Percentiles rank a stretch among this genome's conserved stretches.
Evolutionary conservation across 2,329 filamentous ascomycete species (phyloP).

Genomic region (Ophiognomonia clavigignenti-juglandacearum): DNA sequence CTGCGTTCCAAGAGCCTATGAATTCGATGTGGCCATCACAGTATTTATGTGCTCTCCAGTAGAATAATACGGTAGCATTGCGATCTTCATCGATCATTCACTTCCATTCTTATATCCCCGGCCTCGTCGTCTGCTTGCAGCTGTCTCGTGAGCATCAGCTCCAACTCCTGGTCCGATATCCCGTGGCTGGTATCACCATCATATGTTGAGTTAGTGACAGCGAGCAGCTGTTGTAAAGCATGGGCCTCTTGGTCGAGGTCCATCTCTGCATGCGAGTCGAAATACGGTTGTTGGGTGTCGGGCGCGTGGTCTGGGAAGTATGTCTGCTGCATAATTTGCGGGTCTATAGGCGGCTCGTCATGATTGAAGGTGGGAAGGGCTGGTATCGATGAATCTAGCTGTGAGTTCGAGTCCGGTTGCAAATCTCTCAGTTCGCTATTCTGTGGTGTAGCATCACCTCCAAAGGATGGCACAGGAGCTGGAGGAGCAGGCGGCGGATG

Average conservation of each 20-base stretch:
- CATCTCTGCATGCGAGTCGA: constrained; percentile 25
- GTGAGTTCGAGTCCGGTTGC: constrained; percentile 28
- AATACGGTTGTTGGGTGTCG: constrained; percentile 25
- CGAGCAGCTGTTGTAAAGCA: constrained; percentile 48
- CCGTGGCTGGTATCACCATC: constrained; percentile 20
- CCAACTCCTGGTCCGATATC: constrained; percentile 41
- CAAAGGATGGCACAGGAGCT: background rate
- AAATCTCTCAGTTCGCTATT: constrained; percentile 23
- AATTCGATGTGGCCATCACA: background rate
- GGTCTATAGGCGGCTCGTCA: constrained; percentile 53
- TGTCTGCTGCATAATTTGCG: constrained; percentile 50
- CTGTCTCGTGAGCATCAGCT: constrained; percentile 45
- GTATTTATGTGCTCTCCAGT: background rate
- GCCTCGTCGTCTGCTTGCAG: constrained; percentile 39
- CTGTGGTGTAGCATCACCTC: constrained; percentile 19
- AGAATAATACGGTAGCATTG: no score
- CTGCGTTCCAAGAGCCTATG: no score
- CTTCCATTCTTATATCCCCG: constrained; percentile 16
- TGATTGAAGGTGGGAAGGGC: constrained; percentile 19
- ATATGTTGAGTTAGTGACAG: constrained; percentile 28
- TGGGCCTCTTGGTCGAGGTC: constrained; percentile 34
- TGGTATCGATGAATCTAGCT: constrained; percentile 24
- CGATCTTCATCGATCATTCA: constrained; percentile 2
- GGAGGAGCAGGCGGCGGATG: constrained; percentile 5
- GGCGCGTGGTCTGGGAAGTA: constrained; percentile 24